Evolutionary conservation across 768 basidiomycete genomes (phyloP), one percentile per base, ranked within the genome.

Genomic region (Rhodotorula babjevae): DNA sequence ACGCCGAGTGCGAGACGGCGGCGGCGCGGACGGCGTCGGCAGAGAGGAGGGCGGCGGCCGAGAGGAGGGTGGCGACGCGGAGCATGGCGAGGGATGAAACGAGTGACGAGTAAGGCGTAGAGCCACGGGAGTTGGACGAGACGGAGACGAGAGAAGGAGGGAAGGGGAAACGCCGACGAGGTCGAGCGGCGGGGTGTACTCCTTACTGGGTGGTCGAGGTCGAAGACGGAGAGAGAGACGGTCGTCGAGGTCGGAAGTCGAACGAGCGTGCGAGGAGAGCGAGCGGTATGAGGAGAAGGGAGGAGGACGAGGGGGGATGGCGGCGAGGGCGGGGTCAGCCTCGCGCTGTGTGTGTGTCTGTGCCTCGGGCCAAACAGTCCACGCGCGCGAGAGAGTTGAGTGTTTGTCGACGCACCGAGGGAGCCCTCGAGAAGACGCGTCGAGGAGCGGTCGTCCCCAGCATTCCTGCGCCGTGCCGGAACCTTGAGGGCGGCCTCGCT

Each of bases 1-100:
- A 72, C 23, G 69, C 68, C 16, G 74, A 75, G 47, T 67, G 69
- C 56, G 74, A 75, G 46, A 75, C 46, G 66, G 52, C 63, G 25
- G 70, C 67, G 16, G 67, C 74, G 57, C 61, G 52, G 49, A 66
- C 74, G 46, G 67, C 47, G 18, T 61, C 46, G 25, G 67, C 63
- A 33, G 70, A 52, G 61, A 71, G 36, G 65, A 73, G 46, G 33
- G 72, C 72, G 19, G 60, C 60, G 27, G 60, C 60, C 44, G 72
- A 49, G 61, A 73, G 59, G 61, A 73, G 72, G 49, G 68, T 66
- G 11, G 53, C 53, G 60, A 69, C 57, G 55, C 72, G 72, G 57
- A 69, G 65, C 72, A 73, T 73, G 56, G 25, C 58, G 44, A 21
- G 42, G 47, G 9, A 40, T 33, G 40, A 64, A 68, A 68, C 62